These are phyloP conservation scores for Ustilago trichophora DNA, from an alignment of 1,284 basidiomycete species.

Conservation along the genomic window DNA sequence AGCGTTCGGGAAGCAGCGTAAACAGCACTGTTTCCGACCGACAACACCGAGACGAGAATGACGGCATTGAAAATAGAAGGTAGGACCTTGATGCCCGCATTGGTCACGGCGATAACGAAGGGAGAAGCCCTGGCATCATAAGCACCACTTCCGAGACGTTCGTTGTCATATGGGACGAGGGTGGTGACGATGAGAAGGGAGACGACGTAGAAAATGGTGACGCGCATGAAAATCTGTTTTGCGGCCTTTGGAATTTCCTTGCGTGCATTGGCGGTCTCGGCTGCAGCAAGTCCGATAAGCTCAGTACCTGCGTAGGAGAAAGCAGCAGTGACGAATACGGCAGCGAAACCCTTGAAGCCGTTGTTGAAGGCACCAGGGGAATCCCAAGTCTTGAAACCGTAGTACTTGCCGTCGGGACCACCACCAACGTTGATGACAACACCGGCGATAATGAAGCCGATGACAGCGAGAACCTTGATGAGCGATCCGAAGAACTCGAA, in stretches of 20 bases:
- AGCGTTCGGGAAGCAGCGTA: slow-evolving; percentile 68
- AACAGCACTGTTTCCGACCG: slow-evolving; percentile 67
- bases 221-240: slow-evolving; percentile 69
- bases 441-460: slow-evolving; percentile 63
- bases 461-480: slow-evolving; percentile 62
- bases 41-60: slow-evolving; percentile 67
- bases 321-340: slow-evolving; percentile 62
- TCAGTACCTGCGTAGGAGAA: slow-evolving; percentile 64
- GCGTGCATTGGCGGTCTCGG: slow-evolving; percentile 72
- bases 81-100: slow-evolving; percentile 68
- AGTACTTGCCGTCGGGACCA: slow-evolving; percentile 49
- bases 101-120: slow-evolving; percentile 69
- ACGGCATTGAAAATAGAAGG: slow-evolving; percentile 70
- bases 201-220: slow-evolving; percentile 70
- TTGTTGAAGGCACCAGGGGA: slow-evolving; percentile 62
- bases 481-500: slow-evolving; percentile 59
- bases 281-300: slow-evolving; percentile 75
- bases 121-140: slow-evolving; percentile 69
- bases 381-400: slow-evolving; percentile 58
- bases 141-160: slow-evolving; percentile 54
- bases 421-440: slow-evolving; percentile 63
- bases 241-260: slow-evolving; percentile 69
- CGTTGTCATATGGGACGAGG: slow-evolving; percentile 67
- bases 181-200: slow-evolving; percentile 74
- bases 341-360: slow-evolving; percentile 64